Conservation (phyloP, 257 asterid genomes). For the Lantana camara region DNA sequence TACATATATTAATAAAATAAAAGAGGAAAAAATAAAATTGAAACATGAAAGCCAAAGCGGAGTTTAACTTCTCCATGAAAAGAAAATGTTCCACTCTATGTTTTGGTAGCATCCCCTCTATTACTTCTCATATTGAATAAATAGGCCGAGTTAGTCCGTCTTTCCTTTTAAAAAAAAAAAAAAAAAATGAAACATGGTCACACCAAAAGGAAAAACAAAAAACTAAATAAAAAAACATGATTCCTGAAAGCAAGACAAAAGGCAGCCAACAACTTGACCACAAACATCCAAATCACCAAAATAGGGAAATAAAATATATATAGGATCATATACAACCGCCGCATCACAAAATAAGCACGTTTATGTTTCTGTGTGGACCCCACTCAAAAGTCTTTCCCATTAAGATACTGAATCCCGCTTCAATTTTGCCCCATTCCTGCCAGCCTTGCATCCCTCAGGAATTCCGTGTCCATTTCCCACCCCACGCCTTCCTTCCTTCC, state of each 20-base stretch:
- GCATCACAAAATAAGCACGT: constrained; percentile 24
- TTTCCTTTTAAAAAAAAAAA: no score
- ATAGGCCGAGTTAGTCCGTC: no score
- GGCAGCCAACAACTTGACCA: background rate
- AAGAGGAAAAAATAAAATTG: no score
- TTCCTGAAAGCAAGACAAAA: background rate
- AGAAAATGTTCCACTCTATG: no score
- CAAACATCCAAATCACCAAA: background rate
- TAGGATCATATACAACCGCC: background rate
- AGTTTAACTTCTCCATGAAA: no score
- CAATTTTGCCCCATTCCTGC: background rate
- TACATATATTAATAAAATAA: no score
- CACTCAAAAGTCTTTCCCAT: background rate
- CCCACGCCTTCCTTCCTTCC: background rate
- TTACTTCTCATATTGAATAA: no score
- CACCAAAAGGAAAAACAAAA: background rate
- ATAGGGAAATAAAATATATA: background rate
- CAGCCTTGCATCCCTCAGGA: constrained; percentile 7
- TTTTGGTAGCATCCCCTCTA: no score
- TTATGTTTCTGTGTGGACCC: background rate
- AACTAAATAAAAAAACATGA: background rate
- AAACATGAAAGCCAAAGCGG: no score
- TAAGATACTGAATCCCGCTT: background rate
- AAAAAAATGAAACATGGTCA: background rate
- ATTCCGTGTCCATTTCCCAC: constrained; percentile 17